phyloP scores from a whole-genome alignment of 1,284 basidiomycete species.

The Malassezia obtusa region DNA sequence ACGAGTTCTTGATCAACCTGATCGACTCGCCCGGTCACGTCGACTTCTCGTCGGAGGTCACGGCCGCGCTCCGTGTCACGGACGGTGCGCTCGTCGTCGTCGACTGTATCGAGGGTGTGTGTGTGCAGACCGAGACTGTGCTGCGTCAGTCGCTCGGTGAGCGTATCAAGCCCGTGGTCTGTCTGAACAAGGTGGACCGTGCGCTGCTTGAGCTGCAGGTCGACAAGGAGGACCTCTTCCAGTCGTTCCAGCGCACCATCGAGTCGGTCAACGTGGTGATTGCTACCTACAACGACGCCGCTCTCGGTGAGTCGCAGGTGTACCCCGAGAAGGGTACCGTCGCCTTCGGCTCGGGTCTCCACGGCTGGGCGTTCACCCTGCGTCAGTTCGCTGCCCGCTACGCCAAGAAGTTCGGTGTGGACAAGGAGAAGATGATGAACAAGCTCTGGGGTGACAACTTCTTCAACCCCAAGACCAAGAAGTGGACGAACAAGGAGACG shows the following conservation, averaged over 20 bases:
- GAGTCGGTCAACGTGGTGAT: slow-evolving; percentile 98
- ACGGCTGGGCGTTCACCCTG: slow-evolving; percentile 99
- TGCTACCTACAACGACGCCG: slow-evolving; percentile 89
- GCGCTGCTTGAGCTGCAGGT: slow-evolving; percentile 98
- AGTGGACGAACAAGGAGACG: slow-evolving; percentile 77
- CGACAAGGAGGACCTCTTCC: slow-evolving; percentile 91
- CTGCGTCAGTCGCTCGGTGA: slow-evolving; percentile 93
- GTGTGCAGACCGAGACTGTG: slow-evolving; percentile 99
- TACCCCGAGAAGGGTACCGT: slow-evolving; percentile 98
- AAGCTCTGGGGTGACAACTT: slow-evolving; percentile 99
- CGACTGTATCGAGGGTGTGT: slow-evolving; percentile 99
- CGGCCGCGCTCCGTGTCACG: slow-evolving; percentile 97
- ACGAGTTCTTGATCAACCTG: slow-evolving; percentile 98
- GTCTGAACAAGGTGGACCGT: slow-evolving; percentile 99
- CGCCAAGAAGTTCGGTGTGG: slow-evolving; percentile 97
- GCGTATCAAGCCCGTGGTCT: slow-evolving; percentile 98
- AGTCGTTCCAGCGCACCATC: slow-evolving; percentile 94
- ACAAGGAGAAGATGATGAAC: slow-evolving; percentile 94
- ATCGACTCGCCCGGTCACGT: slow-evolving; percentile 99
- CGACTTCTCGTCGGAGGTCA: slow-evolving; percentile 99
- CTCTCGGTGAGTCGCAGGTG: slow-evolving; percentile 95
- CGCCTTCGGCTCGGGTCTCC: slow-evolving; percentile 97
- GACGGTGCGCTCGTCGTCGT: slow-evolving; percentile 87
- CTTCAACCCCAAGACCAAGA: slow-evolving; percentile 95
- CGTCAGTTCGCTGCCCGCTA: slow-evolving; percentile 92